Percentiles rank a stretch among this genome's conserved stretches.
phyloP scores from a whole-genome alignment of 2,329 filamentous ascomycete genomes.

The Sporothrix brasiliensis region DNA sequence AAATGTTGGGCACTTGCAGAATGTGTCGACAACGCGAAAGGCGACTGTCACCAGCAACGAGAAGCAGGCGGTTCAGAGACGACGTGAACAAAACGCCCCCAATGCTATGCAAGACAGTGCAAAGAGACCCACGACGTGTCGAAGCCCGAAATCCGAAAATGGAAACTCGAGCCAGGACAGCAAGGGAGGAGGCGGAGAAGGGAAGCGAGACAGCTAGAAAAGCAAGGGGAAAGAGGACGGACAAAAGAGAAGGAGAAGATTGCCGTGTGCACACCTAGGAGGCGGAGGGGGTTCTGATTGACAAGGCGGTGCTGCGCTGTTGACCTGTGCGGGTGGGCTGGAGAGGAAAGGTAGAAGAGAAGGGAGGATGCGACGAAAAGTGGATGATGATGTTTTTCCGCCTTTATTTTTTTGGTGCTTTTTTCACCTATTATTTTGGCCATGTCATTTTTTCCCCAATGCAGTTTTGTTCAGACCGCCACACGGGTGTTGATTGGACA shows the following conservation, averaged over 20 bases:
- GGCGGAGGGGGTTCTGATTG: constrained; percentile 44
- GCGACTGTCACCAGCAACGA: background rate
- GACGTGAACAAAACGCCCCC: background rate
- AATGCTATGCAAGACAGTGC: background rate
- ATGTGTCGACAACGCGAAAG: background rate
- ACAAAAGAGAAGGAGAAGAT: constrained; percentile 39
- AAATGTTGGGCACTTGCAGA: constrained; percentile 5
- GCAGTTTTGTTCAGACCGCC: constrained; percentile 14
- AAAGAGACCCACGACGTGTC: background rate
- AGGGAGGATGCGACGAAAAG: constrained; percentile 30
- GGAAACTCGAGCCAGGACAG: constrained; percentile 23
- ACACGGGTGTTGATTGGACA: constrained; percentile 1
- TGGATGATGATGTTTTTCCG: constrained; percentile 37
- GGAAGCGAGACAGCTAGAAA: constrained; percentile 22
- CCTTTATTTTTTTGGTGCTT: constrained; percentile 36
- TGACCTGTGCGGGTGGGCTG: constrained; percentile 39
- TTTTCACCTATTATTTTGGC: constrained; percentile 31
- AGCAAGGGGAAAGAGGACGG: background rate
- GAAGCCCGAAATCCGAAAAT: constrained; percentile 29
- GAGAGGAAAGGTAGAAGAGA: constrained; percentile 33
- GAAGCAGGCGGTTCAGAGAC: background rate
- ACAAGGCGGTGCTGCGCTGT: constrained; percentile 48
- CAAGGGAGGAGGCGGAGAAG: constrained; percentile 19
- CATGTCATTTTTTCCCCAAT: constrained; percentile 13
- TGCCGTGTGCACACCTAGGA: constrained; percentile 47